These are phyloP conservation scores for Neospermospora avenae DNA, from an alignment of 2,329 filamentous ascomycete genomes.

Conservation along the genomic window DNA sequence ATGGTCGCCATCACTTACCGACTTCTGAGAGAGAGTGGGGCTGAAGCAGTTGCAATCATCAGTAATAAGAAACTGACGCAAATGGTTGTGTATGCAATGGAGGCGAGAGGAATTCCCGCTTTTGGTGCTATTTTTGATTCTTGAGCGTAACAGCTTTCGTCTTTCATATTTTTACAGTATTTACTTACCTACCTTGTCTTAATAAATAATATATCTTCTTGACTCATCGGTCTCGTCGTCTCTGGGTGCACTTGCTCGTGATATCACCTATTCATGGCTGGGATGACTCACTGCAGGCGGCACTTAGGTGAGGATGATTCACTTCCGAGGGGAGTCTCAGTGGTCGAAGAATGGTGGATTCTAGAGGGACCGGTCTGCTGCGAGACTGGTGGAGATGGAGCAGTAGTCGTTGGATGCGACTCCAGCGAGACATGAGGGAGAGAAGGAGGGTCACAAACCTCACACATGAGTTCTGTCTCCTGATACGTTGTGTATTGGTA, in stretches of 20 bases:
- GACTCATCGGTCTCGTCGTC: not conserved
- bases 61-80: conserved; percentile 38
- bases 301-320: too few relatives aligned
- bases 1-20: conserved; percentile 34
- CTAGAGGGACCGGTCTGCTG: too few relatives aligned
- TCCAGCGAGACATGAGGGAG: not conserved
- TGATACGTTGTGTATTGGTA: not conserved
- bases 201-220: not conserved
- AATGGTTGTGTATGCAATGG: conserved; percentile 40
- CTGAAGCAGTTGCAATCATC: conserved; percentile 40
- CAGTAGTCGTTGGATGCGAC: not conserved
- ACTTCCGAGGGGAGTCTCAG: not conserved
- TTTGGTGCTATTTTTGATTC: conserved; percentile 40
- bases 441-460: not conserved
- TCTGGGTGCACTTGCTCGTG: not conserved
- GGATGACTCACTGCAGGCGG: too few relatives aligned
- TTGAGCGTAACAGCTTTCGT: conserved; percentile 18
- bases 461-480: not conserved
- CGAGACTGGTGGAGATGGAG: not conserved
- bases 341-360: not conserved
- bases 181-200: not conserved
- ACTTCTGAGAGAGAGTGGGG: conserved; percentile 33
- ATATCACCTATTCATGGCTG: not conserved
- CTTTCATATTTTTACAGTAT: not conserved
- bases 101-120: conserved; percentile 37